These are phyloP conservation scores for Saccharomycopsis synnaedendra DNA, from an alignment of 805 yeast species.

Conservation along the genomic window DNA sequence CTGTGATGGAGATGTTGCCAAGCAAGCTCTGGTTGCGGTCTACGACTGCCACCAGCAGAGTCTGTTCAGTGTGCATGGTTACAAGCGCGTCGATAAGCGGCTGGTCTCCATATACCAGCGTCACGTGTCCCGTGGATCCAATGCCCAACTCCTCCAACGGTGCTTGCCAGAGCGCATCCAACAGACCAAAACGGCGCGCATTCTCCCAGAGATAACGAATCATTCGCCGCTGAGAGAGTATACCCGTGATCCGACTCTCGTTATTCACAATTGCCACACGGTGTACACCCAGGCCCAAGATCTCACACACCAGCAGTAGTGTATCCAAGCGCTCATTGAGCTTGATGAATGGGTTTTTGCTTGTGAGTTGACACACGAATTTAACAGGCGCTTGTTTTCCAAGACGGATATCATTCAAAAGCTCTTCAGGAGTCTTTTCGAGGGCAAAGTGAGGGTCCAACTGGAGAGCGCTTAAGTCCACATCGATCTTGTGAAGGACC, in stretches of 20 bases:
- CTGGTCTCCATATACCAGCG: slow-evolving; percentile 80
- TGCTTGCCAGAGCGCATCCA: slow-evolving; percentile 63
- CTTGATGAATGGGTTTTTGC: slow-evolving; percentile 80
- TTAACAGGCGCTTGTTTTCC: slow-evolving; percentile 71
- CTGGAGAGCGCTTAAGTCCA: slow-evolving; percentile 22
- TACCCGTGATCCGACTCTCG: slow-evolving; percentile 57
- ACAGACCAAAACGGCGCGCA: slow-evolving; percentile 71
- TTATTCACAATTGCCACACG: slow-evolving; percentile 69
- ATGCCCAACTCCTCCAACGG: slow-evolving; percentile 64
- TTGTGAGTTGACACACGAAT: slow-evolving; percentile 74
- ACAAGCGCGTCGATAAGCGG: slow-evolving; percentile 76
- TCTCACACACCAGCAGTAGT: slow-evolving; percentile 66
- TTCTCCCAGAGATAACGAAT: slow-evolving; percentile 85
- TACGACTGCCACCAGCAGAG: slow-evolving; percentile 87
- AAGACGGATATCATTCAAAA: slow-evolving; percentile 34
- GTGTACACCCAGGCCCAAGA: slow-evolving; percentile 92
- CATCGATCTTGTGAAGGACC: slow-evolving; percentile 61
- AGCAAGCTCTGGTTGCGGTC: slow-evolving; percentile 65
- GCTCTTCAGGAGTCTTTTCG: slow-evolving; percentile 27
- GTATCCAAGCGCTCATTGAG: slow-evolving; percentile 54
- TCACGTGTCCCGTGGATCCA: slow-evolving; percentile 55
- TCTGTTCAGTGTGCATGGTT: slow-evolving; percentile 74
- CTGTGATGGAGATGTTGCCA: slow-evolving; percentile 92
- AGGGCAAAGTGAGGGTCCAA: slow-evolving; percentile 19
- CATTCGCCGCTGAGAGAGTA: slow-evolving; percentile 82